Percentiles rank a stretch among this genome's conserved stretches.
phyloP scores from a whole-genome alignment of 1,284 basidiomycete genomes.

The Quambalaria eucalypti region DNA sequence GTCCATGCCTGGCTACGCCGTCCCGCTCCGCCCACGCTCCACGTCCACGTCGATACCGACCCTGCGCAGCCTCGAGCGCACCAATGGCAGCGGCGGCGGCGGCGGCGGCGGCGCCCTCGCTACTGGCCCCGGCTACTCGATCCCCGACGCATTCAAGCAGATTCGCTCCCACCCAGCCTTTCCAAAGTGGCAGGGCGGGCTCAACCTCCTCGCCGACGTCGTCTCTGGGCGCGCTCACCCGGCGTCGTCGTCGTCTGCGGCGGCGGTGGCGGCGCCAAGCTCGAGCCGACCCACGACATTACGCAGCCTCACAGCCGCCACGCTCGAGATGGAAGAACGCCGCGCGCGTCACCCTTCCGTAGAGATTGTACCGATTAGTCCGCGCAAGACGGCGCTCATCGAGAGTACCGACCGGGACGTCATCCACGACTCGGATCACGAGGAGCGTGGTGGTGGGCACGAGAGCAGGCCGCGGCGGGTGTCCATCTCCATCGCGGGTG shows the following conservation, averaged over 20 bases:
- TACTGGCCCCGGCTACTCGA: neutral
- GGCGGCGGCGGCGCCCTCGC: too few species aligned
- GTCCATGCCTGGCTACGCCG: neutral
- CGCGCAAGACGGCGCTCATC: neutral
- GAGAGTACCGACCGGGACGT: neutral
- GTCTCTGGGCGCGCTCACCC: slow-evolving; percentile 19
- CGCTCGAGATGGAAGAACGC: too few species aligned
- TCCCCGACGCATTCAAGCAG: slow-evolving; percentile 35
- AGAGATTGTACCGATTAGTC: neutral
- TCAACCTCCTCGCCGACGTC: slow-evolving; percentile 42
- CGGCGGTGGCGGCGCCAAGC: neutral
- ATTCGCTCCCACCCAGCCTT: slow-evolving; percentile 42
- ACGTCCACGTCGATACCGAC: neutral
- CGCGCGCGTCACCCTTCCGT: neutral
- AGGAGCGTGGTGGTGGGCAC: neutral
- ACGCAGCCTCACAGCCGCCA: slow-evolving; percentile 9
- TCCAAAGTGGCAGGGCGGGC: slow-evolving; percentile 29
- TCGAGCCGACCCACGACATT: too few species aligned
- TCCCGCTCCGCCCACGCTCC: neutral
- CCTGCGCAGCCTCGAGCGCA: neutral
- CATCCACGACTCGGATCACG: neutral
- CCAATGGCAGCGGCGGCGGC: too few species aligned
- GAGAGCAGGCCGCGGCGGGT: too few species aligned
- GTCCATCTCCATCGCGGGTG: too few species aligned
- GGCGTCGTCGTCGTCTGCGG: slow-evolving; percentile 4